These are phyloP conservation scores for Gonapodya sp. DNA, from an alignment of 192 early-diverging fungal species.

Conservation along the genomic window DNA sequence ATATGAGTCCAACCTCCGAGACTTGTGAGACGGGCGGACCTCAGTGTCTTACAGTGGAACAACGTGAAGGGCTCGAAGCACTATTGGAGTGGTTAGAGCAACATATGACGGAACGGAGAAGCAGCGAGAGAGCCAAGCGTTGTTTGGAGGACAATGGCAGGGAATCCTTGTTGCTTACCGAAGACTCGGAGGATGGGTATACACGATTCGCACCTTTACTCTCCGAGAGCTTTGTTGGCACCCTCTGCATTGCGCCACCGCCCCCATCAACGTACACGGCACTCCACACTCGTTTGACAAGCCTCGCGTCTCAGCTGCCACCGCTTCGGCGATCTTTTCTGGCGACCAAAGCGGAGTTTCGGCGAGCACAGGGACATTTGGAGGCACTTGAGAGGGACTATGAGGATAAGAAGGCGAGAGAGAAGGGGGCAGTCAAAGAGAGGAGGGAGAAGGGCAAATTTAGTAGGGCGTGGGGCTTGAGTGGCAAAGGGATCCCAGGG, in stretches of 20 bases:
- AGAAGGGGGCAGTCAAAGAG: not conserved
- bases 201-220: not conserved
- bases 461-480: not conserved
- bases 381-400: not conserved
- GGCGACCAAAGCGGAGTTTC: not conserved
- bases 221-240: not conserved
- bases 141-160: not conserved
- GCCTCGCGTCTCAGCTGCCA: not conserved
- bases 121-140: not conserved
- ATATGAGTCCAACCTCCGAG: not conserved
- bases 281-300: not conserved
- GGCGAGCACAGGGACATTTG: not conserved
- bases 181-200: not conserved
- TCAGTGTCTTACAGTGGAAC: not conserved
- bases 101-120: not conserved
- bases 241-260: not conserved
- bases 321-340: not conserved
- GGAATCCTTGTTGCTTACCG: not conserved
- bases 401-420: not conserved
- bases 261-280: not conserved
- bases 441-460: not conserved
- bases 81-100: not conserved
- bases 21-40: not conserved
- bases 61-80: not conserved
- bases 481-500: not conserved